Base-by-base conservation (phyloP, 352 stramenopile species). In the Saprolegnia parasitica region DNA sequence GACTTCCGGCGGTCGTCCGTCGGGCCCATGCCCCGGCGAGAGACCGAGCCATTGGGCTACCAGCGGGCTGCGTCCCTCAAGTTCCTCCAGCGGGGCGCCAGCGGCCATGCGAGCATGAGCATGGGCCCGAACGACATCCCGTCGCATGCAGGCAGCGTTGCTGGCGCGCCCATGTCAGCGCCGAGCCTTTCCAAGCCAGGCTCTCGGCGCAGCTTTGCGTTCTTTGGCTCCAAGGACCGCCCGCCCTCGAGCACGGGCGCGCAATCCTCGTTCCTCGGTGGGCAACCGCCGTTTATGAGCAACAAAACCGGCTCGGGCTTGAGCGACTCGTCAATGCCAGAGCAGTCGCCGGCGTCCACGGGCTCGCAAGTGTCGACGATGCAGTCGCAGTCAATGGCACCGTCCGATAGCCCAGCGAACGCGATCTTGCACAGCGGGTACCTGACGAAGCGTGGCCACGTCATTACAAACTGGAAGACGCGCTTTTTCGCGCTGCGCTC, bases 391-490 rank as follows among this genome's bases (percentile, higher is more conserved):
- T 46, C 63, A 4, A 10, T 20, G 26, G 54, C 26, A 46, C 13
- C 39, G 18, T 23, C 26, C 11, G 52, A 60, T 60, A 49, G 42
- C 42, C 42, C 42, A 15, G 42, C 42, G 26, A 42, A 52, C 42
- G 18, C 8, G 8, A 70, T 70, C 42, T 18, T 70, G 21, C n/a
- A 26, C 45, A 70, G 63, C 54, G 88, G 88, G 32, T 96, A 91
- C 55, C 65, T 96, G 20, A 95, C 86, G 16, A 96, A 96, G 75
- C 80, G 86, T 58, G 88, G 88, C 35, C 88, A 96, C 74, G 78
- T 94, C 73, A 93, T 94, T 56, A 96, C 86, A 29, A 96, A 91
- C 75, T 96, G 88, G 88, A 96, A 95, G 75, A 96, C 87, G 67
- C 83, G 88, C 24, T 96, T 93, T 76, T 96, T 96, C 71, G 89